Evolutionary conservation across 768 basidiomycete genomes (phyloP).

Genomic region (Amanita phalloides): DNA sequence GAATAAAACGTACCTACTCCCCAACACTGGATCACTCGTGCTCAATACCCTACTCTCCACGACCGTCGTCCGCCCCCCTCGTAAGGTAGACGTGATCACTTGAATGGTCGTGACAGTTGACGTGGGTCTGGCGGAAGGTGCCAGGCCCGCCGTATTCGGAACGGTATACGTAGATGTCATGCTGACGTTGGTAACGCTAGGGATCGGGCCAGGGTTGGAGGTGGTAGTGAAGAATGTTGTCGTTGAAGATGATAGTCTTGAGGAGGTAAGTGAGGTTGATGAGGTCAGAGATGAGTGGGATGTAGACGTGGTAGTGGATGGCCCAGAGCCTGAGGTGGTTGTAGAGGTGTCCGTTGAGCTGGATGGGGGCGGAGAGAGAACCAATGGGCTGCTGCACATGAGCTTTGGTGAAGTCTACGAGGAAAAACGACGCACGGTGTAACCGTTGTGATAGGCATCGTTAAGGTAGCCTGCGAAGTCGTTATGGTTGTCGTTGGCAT

Average conservation of each 20-base stretch:
- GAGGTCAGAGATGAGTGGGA: background rate
- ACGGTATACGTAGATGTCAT: background rate
- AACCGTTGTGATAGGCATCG: too few relatives aligned
- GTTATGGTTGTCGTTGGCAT: too few relatives aligned
- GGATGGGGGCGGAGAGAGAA: background rate
- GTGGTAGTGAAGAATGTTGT: too few relatives aligned
- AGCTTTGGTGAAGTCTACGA: background rate
- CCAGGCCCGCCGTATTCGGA: background rate
- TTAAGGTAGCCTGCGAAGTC: too few relatives aligned
- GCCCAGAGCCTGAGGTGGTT: background rate
- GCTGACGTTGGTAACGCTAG: background rate
- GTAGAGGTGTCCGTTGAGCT: background rate
- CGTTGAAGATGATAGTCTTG: background rate
- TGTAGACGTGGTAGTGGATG: background rate
- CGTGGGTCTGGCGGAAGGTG: background rate
- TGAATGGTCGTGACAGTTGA: conserved; percentile 10
- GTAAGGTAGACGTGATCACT: conserved; percentile 11
- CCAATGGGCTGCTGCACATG: background rate
- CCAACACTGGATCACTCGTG: conserved; percentile 16
- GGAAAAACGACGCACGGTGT: background rate
- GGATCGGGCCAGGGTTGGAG: background rate
- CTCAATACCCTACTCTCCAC: conserved; percentile 20
- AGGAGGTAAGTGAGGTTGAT: background rate
- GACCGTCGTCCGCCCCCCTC: conserved; percentile 10
- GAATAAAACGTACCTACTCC: conserved; percentile 1